Conservation (phyloP, 768 basidiomycete genomes). For the Tephrocybe sp. region DNA sequence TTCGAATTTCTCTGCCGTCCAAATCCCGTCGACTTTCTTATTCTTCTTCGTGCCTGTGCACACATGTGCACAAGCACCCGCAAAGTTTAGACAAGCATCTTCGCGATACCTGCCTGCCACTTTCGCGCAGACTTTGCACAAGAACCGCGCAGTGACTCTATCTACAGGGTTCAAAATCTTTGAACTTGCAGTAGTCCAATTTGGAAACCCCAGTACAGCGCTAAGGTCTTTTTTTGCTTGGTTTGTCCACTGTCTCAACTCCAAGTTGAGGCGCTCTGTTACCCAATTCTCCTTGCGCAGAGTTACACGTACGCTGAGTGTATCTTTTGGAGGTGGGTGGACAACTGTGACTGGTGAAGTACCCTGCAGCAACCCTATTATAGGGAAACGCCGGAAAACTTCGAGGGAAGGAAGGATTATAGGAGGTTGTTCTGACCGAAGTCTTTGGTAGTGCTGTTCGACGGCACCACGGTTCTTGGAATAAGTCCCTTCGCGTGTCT, state of each 20-base stretch:
- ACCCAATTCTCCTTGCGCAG: constrained; percentile 32
- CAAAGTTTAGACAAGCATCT: constrained; percentile 54
- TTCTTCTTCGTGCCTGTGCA: constrained; percentile 43
- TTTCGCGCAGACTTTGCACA: constrained; percentile 51
- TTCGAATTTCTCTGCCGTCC: constrained; percentile 54
- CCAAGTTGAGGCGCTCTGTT: constrained; percentile 35
- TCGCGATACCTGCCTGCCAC: constrained; percentile 31
- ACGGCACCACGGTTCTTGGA: constrained; percentile 34
- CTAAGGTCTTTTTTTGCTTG: constrained; percentile 45
- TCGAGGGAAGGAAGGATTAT: constrained; percentile 42
- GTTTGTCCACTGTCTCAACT: constrained; percentile 51
- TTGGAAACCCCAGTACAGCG: constrained; percentile 44
- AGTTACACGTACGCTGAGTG: constrained; percentile 15
- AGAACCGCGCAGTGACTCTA: constrained; percentile 58
- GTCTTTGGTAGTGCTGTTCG: constrained; percentile 42
- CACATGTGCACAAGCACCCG: constrained; percentile 57
- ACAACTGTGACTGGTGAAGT: constrained; percentile 19
- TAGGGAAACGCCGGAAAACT: constrained; percentile 50
- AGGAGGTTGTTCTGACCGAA: constrained; percentile 34
- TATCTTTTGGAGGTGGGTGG: not conserved
- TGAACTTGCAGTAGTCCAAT: constrained; percentile 52
- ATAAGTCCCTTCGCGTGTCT: constrained; percentile 20
- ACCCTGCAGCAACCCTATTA: constrained; percentile 37
- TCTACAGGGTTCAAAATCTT: constrained; percentile 54
- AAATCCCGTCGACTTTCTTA: constrained; percentile 29